A percentile compares a stretch with the other conserved stretches of the same genome.
Conservation (phyloP, 495 filamentous ascomycete species). For the Penicillium herquei region DNA sequence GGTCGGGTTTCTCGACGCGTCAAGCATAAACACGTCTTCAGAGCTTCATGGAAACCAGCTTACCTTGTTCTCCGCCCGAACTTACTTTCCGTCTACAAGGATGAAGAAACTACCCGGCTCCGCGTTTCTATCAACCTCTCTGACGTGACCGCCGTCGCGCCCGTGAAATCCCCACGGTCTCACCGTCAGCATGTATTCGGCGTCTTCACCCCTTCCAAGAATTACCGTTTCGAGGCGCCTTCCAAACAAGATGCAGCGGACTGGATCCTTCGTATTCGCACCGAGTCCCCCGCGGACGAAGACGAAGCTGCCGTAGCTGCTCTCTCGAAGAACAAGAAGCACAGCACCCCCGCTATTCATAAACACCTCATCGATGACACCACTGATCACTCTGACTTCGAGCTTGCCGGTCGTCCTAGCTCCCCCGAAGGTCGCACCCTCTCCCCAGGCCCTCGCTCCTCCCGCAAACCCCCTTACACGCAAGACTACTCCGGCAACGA, state of each 20-base stretch:
- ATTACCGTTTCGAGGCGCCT: conserved; percentile 81
- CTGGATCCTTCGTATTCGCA: conserved; percentile 82
- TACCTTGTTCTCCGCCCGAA: conserved; percentile 92
- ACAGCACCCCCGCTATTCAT: conserved; percentile 31
- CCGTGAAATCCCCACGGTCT: conserved; percentile 83
- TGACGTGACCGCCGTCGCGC: conserved; percentile 86
- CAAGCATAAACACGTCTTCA: conserved; percentile 85
- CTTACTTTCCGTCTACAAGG: conserved; percentile 92
- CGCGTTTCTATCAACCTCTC: conserved; percentile 82
- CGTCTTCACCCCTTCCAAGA: conserved; percentile 87
- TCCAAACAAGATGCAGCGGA: conserved; percentile 73
- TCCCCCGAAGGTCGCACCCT: conserved; percentile 42
- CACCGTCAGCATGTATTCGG: conserved; percentile 81
- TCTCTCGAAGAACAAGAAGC: conserved; percentile 38
- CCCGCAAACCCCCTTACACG: conserved; percentile 46
- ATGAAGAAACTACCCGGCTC: conserved; percentile 83
- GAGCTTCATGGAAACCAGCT: conserved; percentile 75
- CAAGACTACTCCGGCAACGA: conserved; percentile 89
- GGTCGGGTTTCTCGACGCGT: conserved; percentile 84
- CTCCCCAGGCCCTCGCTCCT: conserved; percentile 27
- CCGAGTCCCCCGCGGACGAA: conserved; percentile 78
- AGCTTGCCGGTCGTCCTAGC: conserved; percentile 35
- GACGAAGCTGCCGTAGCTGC: conserved; percentile 76
- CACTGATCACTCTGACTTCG: conserved; percentile 45
- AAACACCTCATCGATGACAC: conserved; percentile 43